Conservation (phyloP, 805 yeast species). For the Cyberlindnera mississippiensis region DNA sequence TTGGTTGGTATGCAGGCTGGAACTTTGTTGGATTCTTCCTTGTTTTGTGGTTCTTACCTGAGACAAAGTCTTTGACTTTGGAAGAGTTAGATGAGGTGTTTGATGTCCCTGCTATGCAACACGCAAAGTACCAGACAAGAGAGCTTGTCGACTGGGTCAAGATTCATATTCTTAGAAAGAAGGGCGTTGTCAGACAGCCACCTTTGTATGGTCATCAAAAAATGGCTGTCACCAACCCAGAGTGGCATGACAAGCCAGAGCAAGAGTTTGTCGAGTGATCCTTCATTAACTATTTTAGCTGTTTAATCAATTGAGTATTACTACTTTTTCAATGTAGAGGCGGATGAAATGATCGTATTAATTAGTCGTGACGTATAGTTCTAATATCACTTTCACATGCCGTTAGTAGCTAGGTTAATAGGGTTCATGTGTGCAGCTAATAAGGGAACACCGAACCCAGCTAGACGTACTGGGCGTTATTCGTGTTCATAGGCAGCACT, state of each 20-base stretch:
- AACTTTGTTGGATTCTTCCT: constrained; percentile 65
- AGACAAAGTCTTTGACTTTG: constrained; percentile 60
- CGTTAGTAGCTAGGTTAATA: too few species aligned
- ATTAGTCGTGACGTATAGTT: too few species aligned
- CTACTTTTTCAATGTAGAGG: too few species aligned
- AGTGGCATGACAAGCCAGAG: constrained; percentile 60
- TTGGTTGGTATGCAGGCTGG: constrained; percentile 88
- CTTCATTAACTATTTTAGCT: too few species aligned
- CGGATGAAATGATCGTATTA: too few species aligned
- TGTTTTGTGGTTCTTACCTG: constrained; percentile 68
- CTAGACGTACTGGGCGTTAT: too few species aligned
- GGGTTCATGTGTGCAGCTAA: too few species aligned
- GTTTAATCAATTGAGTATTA: too few species aligned
- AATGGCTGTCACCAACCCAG: constrained; percentile 55
- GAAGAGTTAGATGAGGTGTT: constrained; percentile 73
- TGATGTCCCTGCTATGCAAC: constrained; percentile 51
- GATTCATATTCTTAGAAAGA: constrained; percentile 42
- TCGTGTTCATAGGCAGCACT: too few species aligned
- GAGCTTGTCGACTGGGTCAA: constrained; percentile 41
- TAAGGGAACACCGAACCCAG: too few species aligned
- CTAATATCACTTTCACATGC: too few species aligned
- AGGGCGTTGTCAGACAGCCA: constrained; percentile 43
- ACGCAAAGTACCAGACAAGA: constrained; percentile 46
- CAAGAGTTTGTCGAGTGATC: constrained; percentile 45
- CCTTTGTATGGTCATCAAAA: constrained; percentile 57